Evolutionary conservation across 2,329 filamentous ascomycete species (phyloP).

Genomic region (Fusarium equiseti): DNA sequence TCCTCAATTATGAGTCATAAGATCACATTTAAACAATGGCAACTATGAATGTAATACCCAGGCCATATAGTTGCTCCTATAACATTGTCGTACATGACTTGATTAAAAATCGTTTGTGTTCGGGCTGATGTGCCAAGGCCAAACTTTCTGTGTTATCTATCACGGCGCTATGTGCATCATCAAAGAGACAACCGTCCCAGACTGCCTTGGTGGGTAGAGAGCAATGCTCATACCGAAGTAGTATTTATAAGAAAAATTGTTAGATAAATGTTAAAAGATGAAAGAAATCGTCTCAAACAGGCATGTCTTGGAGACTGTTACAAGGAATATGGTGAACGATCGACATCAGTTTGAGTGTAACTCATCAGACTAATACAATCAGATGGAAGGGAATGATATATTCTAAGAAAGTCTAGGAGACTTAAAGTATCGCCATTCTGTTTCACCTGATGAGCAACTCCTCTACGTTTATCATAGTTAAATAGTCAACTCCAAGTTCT

Average conservation of each 20-base stretch:
- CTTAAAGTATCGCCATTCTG: neutral
- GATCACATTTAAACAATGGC: neutral
- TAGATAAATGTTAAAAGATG: neutral
- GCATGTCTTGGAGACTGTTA: too few species aligned
- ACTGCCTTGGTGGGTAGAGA: too few species aligned
- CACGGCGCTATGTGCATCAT: too few species aligned
- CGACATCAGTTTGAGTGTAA: too few species aligned
- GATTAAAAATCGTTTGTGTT: neutral
- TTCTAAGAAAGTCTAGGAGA: neutral
- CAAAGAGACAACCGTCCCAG: too few species aligned
- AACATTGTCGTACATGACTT: accelerated
- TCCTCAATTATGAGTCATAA: neutral
- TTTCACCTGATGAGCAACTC: neutral
- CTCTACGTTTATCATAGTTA: neutral
- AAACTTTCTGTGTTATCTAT: neutral
- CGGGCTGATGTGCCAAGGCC: neutral
- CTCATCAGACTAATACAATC: too few species aligned
- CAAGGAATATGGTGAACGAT: too few species aligned
- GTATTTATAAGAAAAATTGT: neutral
- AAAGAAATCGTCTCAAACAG: too few species aligned
- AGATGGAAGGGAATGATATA: neutral
- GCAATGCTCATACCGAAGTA: neutral
- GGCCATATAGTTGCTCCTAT: neutral
- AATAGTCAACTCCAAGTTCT: neutral
- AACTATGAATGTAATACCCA: neutral